Conservation (phyloP, 768 basidiomycete genomes). For the Boletellus ananiceps region DNA sequence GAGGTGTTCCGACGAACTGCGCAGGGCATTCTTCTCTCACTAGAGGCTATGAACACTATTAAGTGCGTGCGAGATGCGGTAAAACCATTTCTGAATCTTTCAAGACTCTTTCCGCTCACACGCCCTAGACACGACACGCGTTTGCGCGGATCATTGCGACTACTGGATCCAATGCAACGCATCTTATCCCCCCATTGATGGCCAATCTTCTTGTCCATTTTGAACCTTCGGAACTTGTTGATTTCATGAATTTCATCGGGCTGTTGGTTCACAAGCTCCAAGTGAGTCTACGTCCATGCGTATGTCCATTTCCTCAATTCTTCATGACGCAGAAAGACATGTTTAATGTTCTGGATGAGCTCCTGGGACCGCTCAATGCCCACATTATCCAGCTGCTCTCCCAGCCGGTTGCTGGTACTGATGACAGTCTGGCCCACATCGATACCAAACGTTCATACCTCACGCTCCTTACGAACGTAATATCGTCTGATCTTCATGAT, state of each 20-base stretch:
- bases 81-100: conserved; percentile 27
- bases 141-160: conserved; percentile 91
- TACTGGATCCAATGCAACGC: conserved; percentile 80
- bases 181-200: conserved; percentile 87
- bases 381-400: conserved; percentile 77
- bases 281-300: conserved; percentile 38
- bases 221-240: conserved; percentile 86
- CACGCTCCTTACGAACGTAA: conserved; percentile 71
- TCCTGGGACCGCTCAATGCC: conserved; percentile 79
- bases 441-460: conserved; percentile 91
- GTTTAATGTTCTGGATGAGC: conserved; percentile 83
- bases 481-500: conserved; percentile 73
- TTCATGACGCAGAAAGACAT: conserved; percentile 60
- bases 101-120: conserved; percentile 5
- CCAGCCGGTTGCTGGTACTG: conserved; percentile 82
- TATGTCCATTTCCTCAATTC: not conserved
- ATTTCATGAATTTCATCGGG: conserved; percentile 94
- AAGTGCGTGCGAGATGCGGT: conserved; percentile 92
- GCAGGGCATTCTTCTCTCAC: conserved; percentile 78
- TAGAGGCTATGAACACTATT: conserved; percentile 84
- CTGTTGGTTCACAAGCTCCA: conserved; percentile 88
- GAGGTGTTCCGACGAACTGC: conserved; percentile 82
- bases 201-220: conserved; percentile 86
- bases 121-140: conserved; percentile 76
- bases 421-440: conserved; percentile 71